Evolutionary conservation across 2,329 filamentous ascomycete genomes (phyloP), one percentile per base, ranked within the genome.

Genomic region (Alternaria gaisen): DNA sequence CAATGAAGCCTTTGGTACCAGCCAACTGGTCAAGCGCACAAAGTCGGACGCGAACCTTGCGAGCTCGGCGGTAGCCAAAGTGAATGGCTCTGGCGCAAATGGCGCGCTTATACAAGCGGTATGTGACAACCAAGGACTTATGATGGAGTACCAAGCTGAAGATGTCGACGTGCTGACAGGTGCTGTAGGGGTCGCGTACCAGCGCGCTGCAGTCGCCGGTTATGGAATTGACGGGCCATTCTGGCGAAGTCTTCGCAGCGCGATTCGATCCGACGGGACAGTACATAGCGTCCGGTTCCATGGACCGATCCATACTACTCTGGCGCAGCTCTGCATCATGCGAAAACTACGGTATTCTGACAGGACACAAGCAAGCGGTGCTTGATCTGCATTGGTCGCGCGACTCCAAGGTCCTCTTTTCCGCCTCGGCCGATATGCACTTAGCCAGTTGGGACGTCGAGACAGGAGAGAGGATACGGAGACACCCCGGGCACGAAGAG

Each of bases 331-430:
- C 94, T 63, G 94, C 93, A 72, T 87, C 93, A 71, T 97, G 94
- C 82, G 92, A 97, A 74, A 99, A 99, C 81, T 97, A 97, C 74
- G 94, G 94, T 61, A 83, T 92, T 28, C 84, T 99, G 53, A 93
- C 85, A 9, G 95, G 95, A 34, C 95, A 99, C 82, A 93, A 92
- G 76, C 93, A 93, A 68, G 95, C 95, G 1, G 84, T 99, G 50
- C 84, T 98, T 26, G 95, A 98, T 79, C 83, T 99, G 46, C 93
- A 97, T 76, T 99, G 95, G 95, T 97, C 95, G 28, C 90, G 95
- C 76, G 95, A 99, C 81, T 96, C 93, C 20, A 89, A 91, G 72
- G 90, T 94, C 42, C 80, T 99, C 53, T 98, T 94, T 75, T 95
- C 94, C 8, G 94, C 94, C 44, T 97, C 94, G 34, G 94, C 95